These are phyloP conservation scores for Penicillium verhagenii DNA, from an alignment of 495 filamentous ascomycete species.

Conservation along the genomic window DNA sequence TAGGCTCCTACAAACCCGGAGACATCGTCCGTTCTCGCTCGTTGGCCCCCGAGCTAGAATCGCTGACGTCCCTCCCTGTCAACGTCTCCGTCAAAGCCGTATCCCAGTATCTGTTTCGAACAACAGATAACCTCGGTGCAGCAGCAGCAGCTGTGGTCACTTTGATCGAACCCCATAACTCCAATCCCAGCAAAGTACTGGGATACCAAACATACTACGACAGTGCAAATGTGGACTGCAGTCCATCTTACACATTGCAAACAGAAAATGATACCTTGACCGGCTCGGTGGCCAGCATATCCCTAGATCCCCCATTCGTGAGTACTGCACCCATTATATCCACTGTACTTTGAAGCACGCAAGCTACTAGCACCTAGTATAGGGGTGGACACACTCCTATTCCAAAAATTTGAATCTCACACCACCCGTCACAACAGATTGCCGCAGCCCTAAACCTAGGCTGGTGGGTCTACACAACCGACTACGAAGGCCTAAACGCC, in stretches of 20 bases:
- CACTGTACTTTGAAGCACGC: too few species aligned
- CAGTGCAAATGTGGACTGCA: constrained; percentile 15
- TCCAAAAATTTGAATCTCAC: neutral
- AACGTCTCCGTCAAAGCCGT: constrained; percentile 13
- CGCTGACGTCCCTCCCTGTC: constrained; percentile 6
- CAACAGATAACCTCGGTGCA: constrained; percentile 21
- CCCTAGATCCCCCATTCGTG: neutral
- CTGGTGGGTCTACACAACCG: constrained; percentile 21
- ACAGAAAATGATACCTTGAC: neutral
- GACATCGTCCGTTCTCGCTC: constrained; percentile 19
- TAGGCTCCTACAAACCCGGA: neutral
- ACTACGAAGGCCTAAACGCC: constrained; percentile 26
- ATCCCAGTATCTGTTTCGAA: constrained; percentile 21
- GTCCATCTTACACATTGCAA: constrained; percentile 19
- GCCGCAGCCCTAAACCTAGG: constrained; percentile 20
- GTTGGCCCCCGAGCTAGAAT: constrained; percentile 4
- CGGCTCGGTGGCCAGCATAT: neutral
- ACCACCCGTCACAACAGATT: constrained; percentile 2
- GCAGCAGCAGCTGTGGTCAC: constrained; percentile 18
- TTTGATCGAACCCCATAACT: constrained; percentile 20
- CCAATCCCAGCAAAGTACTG: constrained; percentile 18
- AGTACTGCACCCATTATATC: neutral
- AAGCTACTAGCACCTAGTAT: too few species aligned
- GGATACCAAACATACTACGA: constrained; percentile 22
- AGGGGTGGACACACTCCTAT: too few species aligned